Evolutionary conservation across 2,329 filamentous ascomycete genomes (phyloP), one percentile per base, ranked within the genome.

Genomic region (Aspergillus quadricinctus): DNA sequence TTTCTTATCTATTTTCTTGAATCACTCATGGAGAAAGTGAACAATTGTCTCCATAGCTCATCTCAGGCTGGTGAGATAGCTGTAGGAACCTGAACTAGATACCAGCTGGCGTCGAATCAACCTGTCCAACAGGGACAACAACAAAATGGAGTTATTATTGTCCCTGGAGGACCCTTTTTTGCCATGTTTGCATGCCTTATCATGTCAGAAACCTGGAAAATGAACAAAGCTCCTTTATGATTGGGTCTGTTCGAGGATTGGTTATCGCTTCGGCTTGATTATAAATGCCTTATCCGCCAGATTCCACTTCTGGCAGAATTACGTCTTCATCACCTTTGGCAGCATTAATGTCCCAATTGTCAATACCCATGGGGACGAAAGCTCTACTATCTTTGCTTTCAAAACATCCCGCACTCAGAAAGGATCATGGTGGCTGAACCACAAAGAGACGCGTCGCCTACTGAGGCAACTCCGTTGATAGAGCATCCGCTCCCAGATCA

Each of bases 401-500:
- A 23, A 43, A 48, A 50, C 28, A 49, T 50, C 17, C 48, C 8
- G 41, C 9, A 28, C 29, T 25, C n/a, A 19, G 9, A 11, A 41
- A 17, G 21, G 43, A 35, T 28, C 11, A 62, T 62, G 60, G 43
- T 51, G 49, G 31, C 45, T 25, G 48, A 37, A 43, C 56, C 19
- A 14, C 43, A 46, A 17, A 35, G 54, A n/a, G 57, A 56, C 11
- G 49, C 51, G 25, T 41, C 51, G n/a, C 50, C 53, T 29, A 55
- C 59, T 14, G 61, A 64, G 55, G 55, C 55, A 28, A 61, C 58
- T n/a, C 58, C 61, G 48, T 50, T 62, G 10, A 53, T 62, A 29
- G 45, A 52, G 50, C 49, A 31, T 55, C 50, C 28, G 31, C 23
- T 40, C 4, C 21, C 46, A 10, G 40, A 55, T 14, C 7, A 25